Evolutionary conservation across 306 rosid species (phyloP).

Genomic region (Dalbergia cultrata): DNA sequence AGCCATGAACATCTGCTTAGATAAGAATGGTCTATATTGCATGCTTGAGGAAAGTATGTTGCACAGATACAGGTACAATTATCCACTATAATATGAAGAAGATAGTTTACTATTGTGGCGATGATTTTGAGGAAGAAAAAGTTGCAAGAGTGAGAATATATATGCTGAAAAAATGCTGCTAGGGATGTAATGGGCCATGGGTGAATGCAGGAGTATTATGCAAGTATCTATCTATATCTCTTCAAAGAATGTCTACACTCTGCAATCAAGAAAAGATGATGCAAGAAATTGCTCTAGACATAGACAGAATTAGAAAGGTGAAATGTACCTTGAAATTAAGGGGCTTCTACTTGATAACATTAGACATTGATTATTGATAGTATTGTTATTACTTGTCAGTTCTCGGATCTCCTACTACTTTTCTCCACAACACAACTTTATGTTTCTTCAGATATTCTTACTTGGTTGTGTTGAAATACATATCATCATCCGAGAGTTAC

Average conservation of each 20-base stretch:
- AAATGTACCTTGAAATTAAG: conserved; percentile 24
- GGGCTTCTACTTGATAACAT: neutral
- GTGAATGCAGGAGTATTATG: too few relatives aligned
- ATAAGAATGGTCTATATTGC: neutral
- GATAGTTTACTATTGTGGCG: too few relatives aligned
- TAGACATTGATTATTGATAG: too few relatives aligned
- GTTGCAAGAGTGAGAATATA: too few relatives aligned
- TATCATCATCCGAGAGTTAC: neutral
- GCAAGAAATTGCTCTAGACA: neutral
- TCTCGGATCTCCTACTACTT: neutral
- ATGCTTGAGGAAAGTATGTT: too few relatives aligned
- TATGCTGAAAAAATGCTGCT: too few relatives aligned
- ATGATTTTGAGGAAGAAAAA: too few relatives aligned
- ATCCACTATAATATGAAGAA: too few relatives aligned
- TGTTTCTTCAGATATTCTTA: neutral
- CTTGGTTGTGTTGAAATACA: neutral
- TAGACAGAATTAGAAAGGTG: conserved; percentile 4
- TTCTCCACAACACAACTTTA: neutral
- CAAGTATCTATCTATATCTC: too few relatives aligned
- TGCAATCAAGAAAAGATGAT: conserved; percentile 4
- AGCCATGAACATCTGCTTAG: conserved; percentile 2
- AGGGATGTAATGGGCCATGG: too few relatives aligned
- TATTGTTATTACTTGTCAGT: neutral
- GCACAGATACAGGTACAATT: too few relatives aligned
- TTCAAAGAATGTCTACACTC: neutral